A percentile compares a stretch with the other conserved stretches of the same genome.
phyloP scores from a whole-genome alignment of 1,284 basidiomycete species.

The Puccinia novopanici region DNA sequence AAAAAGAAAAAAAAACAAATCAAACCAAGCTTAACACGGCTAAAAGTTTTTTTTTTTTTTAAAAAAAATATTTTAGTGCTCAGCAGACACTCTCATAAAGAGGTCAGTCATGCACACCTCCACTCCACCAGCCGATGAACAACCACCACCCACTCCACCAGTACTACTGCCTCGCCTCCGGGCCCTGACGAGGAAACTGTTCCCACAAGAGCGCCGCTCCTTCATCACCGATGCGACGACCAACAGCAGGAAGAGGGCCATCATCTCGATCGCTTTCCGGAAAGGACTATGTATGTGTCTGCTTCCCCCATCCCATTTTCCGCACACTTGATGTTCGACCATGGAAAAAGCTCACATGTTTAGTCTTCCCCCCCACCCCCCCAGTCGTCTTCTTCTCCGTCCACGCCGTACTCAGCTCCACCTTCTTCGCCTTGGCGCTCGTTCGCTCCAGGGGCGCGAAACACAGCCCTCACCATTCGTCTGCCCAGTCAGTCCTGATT shows the following conservation, averaged over 20 bases:
- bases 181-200: background rate
- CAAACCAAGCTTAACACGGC: too few species aligned
- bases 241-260: conserved; percentile 32
- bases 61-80: too few species aligned
- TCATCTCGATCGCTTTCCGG: conserved; percentile 40
- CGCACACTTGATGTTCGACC: too few species aligned
- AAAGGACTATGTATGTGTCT: conserved; percentile 39
- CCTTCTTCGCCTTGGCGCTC: conserved; percentile 28
- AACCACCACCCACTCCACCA: background rate
- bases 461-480: background rate
- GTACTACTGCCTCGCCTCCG: conserved; percentile 2
- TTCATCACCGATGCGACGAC: conserved; percentile 33
- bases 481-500: background rate
- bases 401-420: conserved; percentile 32
- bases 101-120: too few species aligned
- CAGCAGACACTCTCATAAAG: too few species aligned
- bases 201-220: conserved; percentile 26
- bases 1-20: too few species aligned
- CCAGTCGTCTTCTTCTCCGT: conserved; percentile 50
- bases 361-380: background rate
- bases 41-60: too few species aligned
- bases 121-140: background rate
- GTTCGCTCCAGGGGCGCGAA: conserved; percentile 16
- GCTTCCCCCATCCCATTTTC: background rate
- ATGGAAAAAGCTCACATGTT: background rate